Percentiles rank a stretch among this genome's conserved stretches.
Evolutionary conservation across 2,329 filamentous ascomycete species (phyloP).

Genomic region (Verticillium isaacii): DNA sequence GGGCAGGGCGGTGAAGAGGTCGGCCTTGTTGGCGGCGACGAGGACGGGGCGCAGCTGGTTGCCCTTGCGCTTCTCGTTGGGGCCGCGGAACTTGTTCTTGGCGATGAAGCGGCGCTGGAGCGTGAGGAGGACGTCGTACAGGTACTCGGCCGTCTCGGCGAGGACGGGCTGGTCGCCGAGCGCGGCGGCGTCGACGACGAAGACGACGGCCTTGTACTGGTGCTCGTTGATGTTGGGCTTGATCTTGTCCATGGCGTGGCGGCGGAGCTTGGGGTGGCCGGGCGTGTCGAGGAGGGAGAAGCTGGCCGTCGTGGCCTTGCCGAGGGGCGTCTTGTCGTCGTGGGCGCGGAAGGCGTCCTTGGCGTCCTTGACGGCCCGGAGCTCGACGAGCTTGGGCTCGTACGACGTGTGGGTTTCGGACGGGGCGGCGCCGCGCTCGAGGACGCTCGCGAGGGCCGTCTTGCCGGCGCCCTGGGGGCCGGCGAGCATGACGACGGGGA

Average conservation of each 20-base stretch:
- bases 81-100: constrained; percentile 37
- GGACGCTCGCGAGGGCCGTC: constrained; percentile 77
- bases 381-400: constrained; percentile 44
- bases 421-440: constrained; percentile 46
- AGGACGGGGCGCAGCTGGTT: constrained; percentile 64
- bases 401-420: constrained; percentile 54
- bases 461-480: constrained; percentile 84
- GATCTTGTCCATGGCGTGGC: constrained; percentile 44
- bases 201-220: constrained; percentile 70
- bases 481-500: constrained; percentile 74
- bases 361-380: constrained; percentile 46
- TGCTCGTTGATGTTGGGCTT: constrained; percentile 45
- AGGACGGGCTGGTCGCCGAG: constrained; percentile 57
- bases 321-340: constrained; percentile 14
- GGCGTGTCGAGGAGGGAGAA: constrained; percentile 73
- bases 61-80: constrained; percentile 21
- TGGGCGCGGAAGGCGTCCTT: constrained; percentile 42
- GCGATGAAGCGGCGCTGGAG: constrained; percentile 69
- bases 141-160: constrained; percentile 71
- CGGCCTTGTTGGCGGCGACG: constrained; percentile 90
- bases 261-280: constrained; percentile 89
- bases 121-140: constrained; percentile 81
- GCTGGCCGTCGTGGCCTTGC: neutral
- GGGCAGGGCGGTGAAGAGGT: constrained; percentile 89
- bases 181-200: constrained; percentile 79